Base-by-base conservation (phyloP, 805 yeast species). In the Candida nanaspora region DNA sequence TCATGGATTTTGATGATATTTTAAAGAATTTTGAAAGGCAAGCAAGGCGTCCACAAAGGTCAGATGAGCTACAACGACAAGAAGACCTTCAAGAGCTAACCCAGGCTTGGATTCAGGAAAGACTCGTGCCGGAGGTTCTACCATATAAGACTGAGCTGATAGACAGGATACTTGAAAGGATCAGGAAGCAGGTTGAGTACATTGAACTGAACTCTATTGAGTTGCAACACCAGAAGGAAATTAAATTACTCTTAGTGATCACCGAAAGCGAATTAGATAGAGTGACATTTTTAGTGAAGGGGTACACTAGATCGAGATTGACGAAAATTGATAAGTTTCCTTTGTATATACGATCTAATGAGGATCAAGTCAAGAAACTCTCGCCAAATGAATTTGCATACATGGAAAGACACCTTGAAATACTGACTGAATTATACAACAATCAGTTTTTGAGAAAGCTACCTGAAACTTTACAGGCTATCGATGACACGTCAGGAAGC, bases 251-350 rank as follows among this genome's bases (percentile, higher is more conserved):
- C 43, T 66, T 89, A 35, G 76, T 93, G 66, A 76, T 94, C 20
- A 80, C 91, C 50, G 98, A 93, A 55, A 82, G 94, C 13, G 98
- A 93, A 50, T 71, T 93, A 20, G 98, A 93, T 52, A 66, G 98
- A 42, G 75, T 87, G 25, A 86, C 82, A 51, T 93, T 82, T 56
- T 61, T 91, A 28, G 68, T 89, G n/a, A 65, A 97, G 39, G 73
- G 86, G 13, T 91, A 87, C 57, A 66, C 89, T 27, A 71, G 98
- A 46, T 74, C 91, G 6, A 68, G 98, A 43, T 59, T 88, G 41
- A 63, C 67, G 45, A 89, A 85, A 60, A 75, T 93, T 37, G 96
- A 88, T 62, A 72, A 70, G 46, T 80, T 65, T 59, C 69, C 86
- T 21, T 64, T 84, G 4, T 78, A 66, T 52, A 77, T 86, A 45